Evolutionary conservation across 495 filamentous ascomycete genomes (phyloP).

Genomic region (Penicillium arizonense): DNA sequence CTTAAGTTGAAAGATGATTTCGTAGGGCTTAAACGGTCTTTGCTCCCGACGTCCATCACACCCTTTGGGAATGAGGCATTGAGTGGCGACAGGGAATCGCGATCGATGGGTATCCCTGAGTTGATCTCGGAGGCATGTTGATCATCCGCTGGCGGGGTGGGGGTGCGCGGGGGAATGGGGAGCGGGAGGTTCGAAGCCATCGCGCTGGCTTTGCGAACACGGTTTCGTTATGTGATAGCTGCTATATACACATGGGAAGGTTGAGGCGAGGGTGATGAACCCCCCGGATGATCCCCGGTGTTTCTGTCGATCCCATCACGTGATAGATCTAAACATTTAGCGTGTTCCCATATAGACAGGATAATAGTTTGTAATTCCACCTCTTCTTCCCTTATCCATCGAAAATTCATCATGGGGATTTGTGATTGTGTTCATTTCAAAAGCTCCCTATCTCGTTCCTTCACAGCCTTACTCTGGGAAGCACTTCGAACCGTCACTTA

Average conservation of each 20-base stretch:
- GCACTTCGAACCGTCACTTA: no score
- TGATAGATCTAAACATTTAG: conserved; percentile 3
- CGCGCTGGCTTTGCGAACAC: conserved; percentile 8
- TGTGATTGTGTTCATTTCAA: no score
- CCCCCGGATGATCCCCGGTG: conserved; percentile 2
- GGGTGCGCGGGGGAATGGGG: conserved; percentile 64
- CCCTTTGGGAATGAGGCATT: conserved; percentile 45
- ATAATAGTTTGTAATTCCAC: not conserved
- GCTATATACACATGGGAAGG: conserved; percentile 3
- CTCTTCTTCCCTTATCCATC: no score
- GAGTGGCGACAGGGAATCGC: conserved; percentile 63
- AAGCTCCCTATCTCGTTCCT: no score
- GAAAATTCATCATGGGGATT: no score
- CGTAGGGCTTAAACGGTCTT: conserved; percentile 38
- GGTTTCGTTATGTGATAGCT: conserved; percentile 3
- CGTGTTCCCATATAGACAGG: not conserved
- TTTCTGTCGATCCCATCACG: conserved; percentile 7
- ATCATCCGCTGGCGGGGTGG: conserved; percentile 64
- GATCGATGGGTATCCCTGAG: conserved; percentile 49
- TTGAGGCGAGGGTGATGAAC: not conserved
- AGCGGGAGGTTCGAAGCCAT: conserved; percentile 64
- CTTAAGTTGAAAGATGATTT: conserved; percentile 43
- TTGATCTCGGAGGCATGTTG: conserved; percentile 25
- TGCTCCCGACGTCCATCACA: conserved; percentile 26
- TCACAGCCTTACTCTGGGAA: no score